Base-by-base conservation (phyloP, 2,329 filamentous ascomycete genomes). In the Penicillium sp. region DNA sequence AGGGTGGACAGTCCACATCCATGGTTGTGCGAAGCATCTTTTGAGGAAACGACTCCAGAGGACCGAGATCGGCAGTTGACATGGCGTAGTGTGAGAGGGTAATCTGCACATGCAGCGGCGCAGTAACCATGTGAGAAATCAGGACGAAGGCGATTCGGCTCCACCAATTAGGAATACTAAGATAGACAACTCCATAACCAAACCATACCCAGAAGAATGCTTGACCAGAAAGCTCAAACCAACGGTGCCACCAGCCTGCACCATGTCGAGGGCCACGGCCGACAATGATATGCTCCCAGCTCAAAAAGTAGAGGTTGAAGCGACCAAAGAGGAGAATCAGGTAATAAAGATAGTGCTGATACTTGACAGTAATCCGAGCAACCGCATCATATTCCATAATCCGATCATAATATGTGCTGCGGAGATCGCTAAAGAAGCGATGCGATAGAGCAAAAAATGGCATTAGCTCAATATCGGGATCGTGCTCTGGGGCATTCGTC, bases 61-160 rank as follows among this genome's bases (percentile, higher is more conserved):
- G 86, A 0, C 92, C 92, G 3, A 95, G 81, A 66, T 96, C 90
- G 5, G 89, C 83, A 0, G 91, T 96, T 63, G 89, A 92, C 91
- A 95, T 96, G 55, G 90, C 90, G 73, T 94, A 96, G 71, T 96
- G 91, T 1, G 89, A 93, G n/a, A 96, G 82, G 0, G 91, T 94
- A 68, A 96, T 94, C 71, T 96, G 91, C 3, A 92, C 83, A 71
- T 96, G 92, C 40, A 96, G 77, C 3, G 91, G 87, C 73, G 89
- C 88, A 5, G 90, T 91, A 26, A 90, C 81, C 68, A 90, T 83
- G 67, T 96, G 90, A 69, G 88, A 91, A 67, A 93, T 76, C 70
- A 94, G 78, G 65, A 96, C 77, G 69, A 90, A 96, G 33, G 82
- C 75, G 51, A 93, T 82, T 16, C 91, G 85, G 55, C 82, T 81